Evolutionary conservation across 2,329 filamentous ascomycete genomes (phyloP).

Genomic region (Eurotiales sp.): DNA sequence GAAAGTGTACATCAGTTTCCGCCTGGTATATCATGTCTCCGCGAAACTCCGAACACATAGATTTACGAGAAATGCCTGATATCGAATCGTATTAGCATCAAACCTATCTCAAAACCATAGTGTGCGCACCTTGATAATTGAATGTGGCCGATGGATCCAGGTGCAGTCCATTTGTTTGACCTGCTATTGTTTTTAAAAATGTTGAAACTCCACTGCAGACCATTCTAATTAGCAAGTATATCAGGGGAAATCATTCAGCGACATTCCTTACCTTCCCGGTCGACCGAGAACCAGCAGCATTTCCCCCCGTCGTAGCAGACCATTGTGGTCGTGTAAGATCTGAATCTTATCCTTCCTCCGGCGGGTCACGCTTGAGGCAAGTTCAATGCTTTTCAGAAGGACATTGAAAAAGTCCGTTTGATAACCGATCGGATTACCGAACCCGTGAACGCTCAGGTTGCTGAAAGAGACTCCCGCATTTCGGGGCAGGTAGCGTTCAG

Average conservation of each 20-base stretch:
- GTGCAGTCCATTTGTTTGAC: conserved; percentile 1
- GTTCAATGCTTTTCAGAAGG: conserved; percentile 29
- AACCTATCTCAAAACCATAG: neutral
- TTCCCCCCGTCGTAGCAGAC: conserved; percentile 56
- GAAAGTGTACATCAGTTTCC: conserved; percentile 67
- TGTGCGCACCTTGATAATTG: conserved; percentile 70
- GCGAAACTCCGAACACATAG: conserved; percentile 70
- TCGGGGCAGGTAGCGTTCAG: conserved; percentile 29
- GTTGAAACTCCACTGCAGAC: conserved; percentile 17
- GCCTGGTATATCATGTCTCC: conserved; percentile 3
- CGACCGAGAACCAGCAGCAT: conserved; percentile 56
- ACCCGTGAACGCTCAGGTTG: conserved; percentile 43
- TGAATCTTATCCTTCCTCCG: conserved; percentile 26
- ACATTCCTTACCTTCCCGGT: conserved; percentile 67
- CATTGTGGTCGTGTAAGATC: conserved; percentile 64
- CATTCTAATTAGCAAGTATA: conserved; percentile 76
- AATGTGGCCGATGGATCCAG: conserved; percentile 46
- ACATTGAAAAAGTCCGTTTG: conserved; percentile 42
- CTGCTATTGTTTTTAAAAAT: neutral
- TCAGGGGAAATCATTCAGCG: conserved; percentile 75
- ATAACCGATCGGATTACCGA: conserved; percentile 40
- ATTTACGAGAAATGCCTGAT: conserved; percentile 35
- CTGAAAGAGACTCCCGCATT: conserved; percentile 41
- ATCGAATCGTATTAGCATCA: conserved; percentile 19
- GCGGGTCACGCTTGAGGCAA: conserved; percentile 29